These are phyloP conservation scores for Thuidium tamariscinum DNA, from an alignment of 225 moss, liverwort and hornwort genomes.

Conservation along the genomic window DNA sequence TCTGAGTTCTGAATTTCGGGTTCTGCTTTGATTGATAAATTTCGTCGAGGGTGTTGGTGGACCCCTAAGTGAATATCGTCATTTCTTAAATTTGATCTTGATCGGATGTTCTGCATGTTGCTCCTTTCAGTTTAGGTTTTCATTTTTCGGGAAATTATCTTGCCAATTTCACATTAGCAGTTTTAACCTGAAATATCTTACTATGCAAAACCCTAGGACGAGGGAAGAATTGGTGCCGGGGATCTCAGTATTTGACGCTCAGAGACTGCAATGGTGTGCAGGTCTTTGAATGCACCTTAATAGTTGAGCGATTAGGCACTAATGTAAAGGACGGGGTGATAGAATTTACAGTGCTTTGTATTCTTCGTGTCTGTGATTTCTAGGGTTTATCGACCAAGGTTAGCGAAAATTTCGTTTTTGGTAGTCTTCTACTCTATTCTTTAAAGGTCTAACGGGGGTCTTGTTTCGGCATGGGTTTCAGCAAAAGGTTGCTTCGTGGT, in stretches of 20 bases:
- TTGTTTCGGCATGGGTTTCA: constrained; percentile 19
- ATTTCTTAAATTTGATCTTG: background rate
- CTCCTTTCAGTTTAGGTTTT: background rate
- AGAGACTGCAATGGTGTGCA: background rate
- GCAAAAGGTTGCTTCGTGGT: constrained; percentile 68
- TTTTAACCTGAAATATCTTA: background rate
- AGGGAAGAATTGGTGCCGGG: background rate
- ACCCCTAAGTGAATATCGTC: no score
- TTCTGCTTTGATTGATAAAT: background rate
- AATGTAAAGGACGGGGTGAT: background rate
- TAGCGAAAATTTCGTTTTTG: background rate
- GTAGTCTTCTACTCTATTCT: background rate
- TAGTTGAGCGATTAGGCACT: background rate
- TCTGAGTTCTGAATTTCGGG: background rate
- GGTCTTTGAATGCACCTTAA: background rate
- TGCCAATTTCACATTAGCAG: background rate
- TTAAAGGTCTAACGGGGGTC: background rate
- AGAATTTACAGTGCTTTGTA: background rate
- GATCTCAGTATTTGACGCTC: background rate
- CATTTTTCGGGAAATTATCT: background rate
- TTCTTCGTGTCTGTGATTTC: background rate
- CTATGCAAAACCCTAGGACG: background rate
- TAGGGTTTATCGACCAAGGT: background rate
- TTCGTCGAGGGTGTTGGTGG: background rate
- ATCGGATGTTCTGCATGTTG: background rate